phyloP scores from a whole-genome alignment of 2,329 filamentous ascomycete species.

The Tolypocladium endophyticum region DNA sequence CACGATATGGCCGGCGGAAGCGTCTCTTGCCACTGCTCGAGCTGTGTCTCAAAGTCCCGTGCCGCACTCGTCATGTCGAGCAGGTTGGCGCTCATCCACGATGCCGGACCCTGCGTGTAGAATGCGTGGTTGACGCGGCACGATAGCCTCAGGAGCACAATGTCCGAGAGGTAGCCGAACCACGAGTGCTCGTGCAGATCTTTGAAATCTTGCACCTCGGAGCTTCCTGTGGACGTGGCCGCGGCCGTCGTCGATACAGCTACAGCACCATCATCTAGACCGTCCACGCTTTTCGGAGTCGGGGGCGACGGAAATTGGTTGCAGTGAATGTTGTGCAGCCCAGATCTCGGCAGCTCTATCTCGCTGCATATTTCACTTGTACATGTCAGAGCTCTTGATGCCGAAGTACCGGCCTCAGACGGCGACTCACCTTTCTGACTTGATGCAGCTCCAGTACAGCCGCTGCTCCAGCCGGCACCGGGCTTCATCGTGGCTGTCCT shows the following conservation, averaged over 20 bases:
- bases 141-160: constrained; percentile 4
- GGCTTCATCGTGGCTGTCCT: not conserved
- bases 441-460: not conserved
- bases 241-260: not conserved
- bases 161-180: constrained; percentile 9
- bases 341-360: constrained; percentile 2
- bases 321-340: not conserved
- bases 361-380: constrained; percentile 2
- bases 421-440: not conserved
- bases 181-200: constrained; percentile 7
- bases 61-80: not conserved
- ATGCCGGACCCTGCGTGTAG: not conserved
- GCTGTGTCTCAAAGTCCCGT: not conserved
- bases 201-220: not conserved
- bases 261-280: not conserved
- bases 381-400: not conserved
- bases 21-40: not conserved
- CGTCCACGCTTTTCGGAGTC: not conserved
- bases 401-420: no score
- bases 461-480: not conserved
- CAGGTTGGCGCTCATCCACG: not conserved
- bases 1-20: not conserved
- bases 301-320: not conserved
- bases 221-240: not conserved
- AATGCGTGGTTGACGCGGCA: constrained; percentile 4